Evolutionary conservation across 768 basidiomycete genomes (phyloP).

Genomic region (Neoboletus brunneissimus): DNA sequence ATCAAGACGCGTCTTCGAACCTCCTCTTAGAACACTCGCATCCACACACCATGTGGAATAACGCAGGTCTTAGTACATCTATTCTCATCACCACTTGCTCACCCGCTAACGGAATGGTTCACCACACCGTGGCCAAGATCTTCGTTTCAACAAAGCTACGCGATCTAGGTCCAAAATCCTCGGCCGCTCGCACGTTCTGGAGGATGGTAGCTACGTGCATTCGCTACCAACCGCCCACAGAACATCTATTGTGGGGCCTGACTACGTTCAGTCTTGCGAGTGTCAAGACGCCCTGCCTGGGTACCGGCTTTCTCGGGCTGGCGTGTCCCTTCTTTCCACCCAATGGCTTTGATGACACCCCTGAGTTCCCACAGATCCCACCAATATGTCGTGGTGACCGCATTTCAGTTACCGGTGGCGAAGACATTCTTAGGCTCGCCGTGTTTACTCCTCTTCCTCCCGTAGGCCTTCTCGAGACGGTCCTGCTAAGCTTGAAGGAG

Average conservation of each 20-base stretch:
- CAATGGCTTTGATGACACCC: slow-evolving; percentile 16
- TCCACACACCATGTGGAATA: slow-evolving; percentile 22
- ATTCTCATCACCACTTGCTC: slow-evolving; percentile 23
- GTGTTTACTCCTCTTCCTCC: slow-evolving; percentile 22
- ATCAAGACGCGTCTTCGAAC: slow-evolving; percentile 17
- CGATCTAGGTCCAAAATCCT: slow-evolving; percentile 27
- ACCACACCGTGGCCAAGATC: slow-evolving; percentile 25
- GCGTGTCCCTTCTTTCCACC: background rate
- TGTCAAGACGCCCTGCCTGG: slow-evolving; percentile 15
- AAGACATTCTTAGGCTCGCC: slow-evolving; percentile 16
- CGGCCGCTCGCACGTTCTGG: slow-evolving; percentile 20
- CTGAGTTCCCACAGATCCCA: slow-evolving; percentile 14
- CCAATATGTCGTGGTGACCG: slow-evolving; percentile 19
- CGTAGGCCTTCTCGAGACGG: slow-evolving; percentile 17
- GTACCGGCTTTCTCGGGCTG: slow-evolving; percentile 26
- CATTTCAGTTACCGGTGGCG: background rate
- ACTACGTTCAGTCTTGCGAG: slow-evolving; percentile 27
- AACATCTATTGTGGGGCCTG: slow-evolving; percentile 19
- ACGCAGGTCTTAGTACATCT: slow-evolving; percentile 28
- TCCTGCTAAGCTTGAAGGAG: slow-evolving; percentile 23
- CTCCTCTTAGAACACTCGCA: background rate
- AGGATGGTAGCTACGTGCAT: slow-evolving; percentile 27
- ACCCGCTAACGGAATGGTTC: slow-evolving; percentile 30
- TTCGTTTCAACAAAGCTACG: slow-evolving; percentile 27
- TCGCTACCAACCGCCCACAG: slow-evolving; percentile 20